Percentiles rank a stretch among this genome's conserved stretches.
phyloP scores from a whole-genome alignment of 768 basidiomycete genomes.

The Mycena pura region DNA sequence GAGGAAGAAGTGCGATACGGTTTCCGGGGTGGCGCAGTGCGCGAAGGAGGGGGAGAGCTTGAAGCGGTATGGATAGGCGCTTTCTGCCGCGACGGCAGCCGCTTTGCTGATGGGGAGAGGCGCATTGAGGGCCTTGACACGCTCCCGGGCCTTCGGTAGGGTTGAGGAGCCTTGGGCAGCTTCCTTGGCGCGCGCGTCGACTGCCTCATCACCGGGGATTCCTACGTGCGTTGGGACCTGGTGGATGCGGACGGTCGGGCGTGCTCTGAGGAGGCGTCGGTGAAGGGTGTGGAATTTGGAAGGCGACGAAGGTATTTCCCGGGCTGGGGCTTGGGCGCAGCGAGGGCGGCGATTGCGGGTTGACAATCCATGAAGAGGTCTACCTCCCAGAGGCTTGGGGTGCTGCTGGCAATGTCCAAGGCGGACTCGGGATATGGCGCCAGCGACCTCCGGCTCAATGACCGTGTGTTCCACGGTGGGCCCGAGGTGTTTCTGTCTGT shows the following conservation, averaged over 20 bases:
- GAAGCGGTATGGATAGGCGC: neutral
- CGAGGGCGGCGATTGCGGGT: neutral
- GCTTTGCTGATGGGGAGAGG: too few species aligned
- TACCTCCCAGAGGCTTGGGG: neutral
- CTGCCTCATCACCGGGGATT: neutral
- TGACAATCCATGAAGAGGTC: neutral
- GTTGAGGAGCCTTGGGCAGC: too few species aligned
- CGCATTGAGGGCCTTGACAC: neutral
- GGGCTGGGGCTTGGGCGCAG: neutral
- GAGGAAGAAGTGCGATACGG: neutral
- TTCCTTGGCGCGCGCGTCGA: too few species aligned
- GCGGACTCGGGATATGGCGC: neutral
- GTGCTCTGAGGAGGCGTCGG: neutral
- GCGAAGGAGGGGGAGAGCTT: neutral
- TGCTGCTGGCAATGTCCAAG: neutral
- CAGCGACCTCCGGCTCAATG: neutral
- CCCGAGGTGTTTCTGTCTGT: neutral
- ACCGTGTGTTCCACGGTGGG: neutral
- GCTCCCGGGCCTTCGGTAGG: neutral
- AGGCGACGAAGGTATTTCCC: neutral
- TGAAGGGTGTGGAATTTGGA: neutral
- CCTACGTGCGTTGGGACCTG: neutral
- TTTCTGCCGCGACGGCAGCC: neutral
- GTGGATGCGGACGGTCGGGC: neutral
- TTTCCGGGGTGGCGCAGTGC: neutral